These are phyloP conservation scores for Botrytis fabae DNA, from an alignment of 2,329 filamentous ascomycete species.

Conservation along the genomic window DNA sequence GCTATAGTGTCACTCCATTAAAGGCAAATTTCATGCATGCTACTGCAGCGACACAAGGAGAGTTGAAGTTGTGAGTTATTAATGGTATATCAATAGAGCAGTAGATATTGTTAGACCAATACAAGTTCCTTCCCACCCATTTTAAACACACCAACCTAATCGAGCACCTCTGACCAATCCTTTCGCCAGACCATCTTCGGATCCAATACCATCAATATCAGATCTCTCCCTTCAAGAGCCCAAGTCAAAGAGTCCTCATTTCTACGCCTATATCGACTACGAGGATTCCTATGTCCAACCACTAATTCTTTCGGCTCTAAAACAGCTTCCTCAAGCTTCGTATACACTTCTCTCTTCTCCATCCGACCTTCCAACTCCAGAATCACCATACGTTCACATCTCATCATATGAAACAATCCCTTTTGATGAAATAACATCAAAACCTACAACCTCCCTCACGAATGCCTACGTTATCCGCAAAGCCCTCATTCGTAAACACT, in stretches of 20 bases:
- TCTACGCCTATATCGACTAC: slow-evolving; percentile 79
- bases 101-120: slow-evolving; percentile 41
- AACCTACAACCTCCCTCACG: slow-evolving; percentile 64
- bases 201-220: slow-evolving; percentile 26
- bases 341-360: slow-evolving; percentile 57
- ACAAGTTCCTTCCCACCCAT: slow-evolving; percentile 27
- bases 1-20: slow-evolving; percentile 78
- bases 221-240: slow-evolving; percentile 30
- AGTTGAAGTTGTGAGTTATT: slow-evolving; percentile 76
- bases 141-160: slow-evolving; percentile 3
- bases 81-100: slow-evolving; percentile 39
- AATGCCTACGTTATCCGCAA: slow-evolving; percentile 97
- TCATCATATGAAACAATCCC: slow-evolving; percentile 84
- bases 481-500: slow-evolving; percentile 94
- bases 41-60: slow-evolving; percentile 61
- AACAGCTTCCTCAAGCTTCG: slow-evolving; percentile 55
- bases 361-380: slow-evolving; percentile 38
- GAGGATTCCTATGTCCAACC: slow-evolving; percentile 88
- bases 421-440: slow-evolving; percentile 69
- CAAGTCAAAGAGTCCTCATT: slow-evolving; percentile 40
- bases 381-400: slow-evolving; percentile 63
- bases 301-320: slow-evolving; percentile 73
- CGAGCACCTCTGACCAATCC: slow-evolving; percentile 21
- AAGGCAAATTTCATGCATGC: slow-evolving; percentile 91
- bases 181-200: slow-evolving; percentile 25